A percentile compares a stretch with the other conserved stretches of the same genome.
Conservation (phyloP, 75 land plant genomes). For the Larix kaempferi region DNA sequence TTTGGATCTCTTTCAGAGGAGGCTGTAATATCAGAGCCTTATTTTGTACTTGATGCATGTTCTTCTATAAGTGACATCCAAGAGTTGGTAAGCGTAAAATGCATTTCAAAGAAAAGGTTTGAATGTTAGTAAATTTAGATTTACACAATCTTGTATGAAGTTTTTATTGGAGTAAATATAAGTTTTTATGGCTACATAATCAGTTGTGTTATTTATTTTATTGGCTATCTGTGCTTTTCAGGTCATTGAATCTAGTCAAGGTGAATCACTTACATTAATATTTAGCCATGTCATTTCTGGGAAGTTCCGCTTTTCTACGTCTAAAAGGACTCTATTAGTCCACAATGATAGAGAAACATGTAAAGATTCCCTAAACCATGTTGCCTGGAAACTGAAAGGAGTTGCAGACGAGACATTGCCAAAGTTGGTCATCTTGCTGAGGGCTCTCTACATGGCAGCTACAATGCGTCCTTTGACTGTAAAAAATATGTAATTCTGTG, state of each 20-base stretch:
- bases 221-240: conserved; percentile 12
- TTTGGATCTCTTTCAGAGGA: conserved; percentile 21
- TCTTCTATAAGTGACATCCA: conserved; percentile 26
- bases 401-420: conserved; percentile 35
- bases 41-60: conserved; percentile 41
- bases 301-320: background rate
- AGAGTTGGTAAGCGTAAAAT: conserved; percentile 39
- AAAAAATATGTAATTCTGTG: conserved; percentile 18
- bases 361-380: conserved; percentile 2
- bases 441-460: conserved; percentile 40
- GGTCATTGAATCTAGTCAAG: conserved; percentile 30
- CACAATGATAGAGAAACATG: background rate
- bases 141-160: background rate
- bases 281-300: conserved; percentile 6
- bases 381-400: conserved; percentile 42
- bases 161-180: background rate
- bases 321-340: background rate
- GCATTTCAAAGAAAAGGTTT: conserved; percentile 4
- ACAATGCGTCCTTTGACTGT: conserved; percentile 18
- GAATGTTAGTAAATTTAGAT: background rate
- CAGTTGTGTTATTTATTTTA: background rate
- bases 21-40: conserved; percentile 14
- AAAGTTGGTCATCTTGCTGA: conserved; percentile 41
- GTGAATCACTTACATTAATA: conserved; percentile 24
- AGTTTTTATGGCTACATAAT: background rate